Evolutionary conservation across 805 yeast species (phyloP).

Genomic region (Lipomyces kockii): DNA sequence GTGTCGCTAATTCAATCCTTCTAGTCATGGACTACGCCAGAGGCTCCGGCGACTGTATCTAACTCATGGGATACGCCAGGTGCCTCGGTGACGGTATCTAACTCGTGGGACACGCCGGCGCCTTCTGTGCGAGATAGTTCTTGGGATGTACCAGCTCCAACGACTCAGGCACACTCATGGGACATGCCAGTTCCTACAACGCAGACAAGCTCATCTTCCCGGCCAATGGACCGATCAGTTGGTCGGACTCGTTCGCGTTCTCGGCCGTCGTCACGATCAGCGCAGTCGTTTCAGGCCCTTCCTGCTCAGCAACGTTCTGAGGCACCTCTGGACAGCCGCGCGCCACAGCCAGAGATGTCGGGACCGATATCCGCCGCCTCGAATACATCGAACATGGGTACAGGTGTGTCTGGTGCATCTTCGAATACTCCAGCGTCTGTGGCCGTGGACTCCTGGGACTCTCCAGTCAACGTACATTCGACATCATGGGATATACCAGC

Average conservation of each 20-base stretch:
- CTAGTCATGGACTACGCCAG: not conserved
- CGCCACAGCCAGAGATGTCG: too few relatives aligned
- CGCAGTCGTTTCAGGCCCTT: too few relatives aligned
- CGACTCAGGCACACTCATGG: not conserved
- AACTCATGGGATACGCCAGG: not conserved
- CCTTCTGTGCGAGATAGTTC: not conserved
- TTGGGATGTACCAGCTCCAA: not conserved
- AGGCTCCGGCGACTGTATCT: not conserved
- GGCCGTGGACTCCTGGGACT: not conserved
- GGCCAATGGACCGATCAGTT: not conserved
- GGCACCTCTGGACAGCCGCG: not conserved
- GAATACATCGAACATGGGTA: not conserved
- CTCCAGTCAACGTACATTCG: not conserved
- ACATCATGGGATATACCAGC: not conserved
- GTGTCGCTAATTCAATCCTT: not conserved
- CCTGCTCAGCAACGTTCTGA: not conserved
- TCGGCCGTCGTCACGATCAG: not conserved
- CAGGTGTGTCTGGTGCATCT: not conserved
- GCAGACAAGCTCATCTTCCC: not conserved
- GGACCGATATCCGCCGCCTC: not conserved
- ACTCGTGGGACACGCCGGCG: too few relatives aligned
- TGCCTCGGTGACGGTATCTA: not conserved
- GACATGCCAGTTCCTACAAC: not conserved
- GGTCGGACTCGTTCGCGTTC: not conserved
- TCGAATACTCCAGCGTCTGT: not conserved